Base-by-base conservation (phyloP, 257 asterid species). In the Solanum commersonii region DNA sequence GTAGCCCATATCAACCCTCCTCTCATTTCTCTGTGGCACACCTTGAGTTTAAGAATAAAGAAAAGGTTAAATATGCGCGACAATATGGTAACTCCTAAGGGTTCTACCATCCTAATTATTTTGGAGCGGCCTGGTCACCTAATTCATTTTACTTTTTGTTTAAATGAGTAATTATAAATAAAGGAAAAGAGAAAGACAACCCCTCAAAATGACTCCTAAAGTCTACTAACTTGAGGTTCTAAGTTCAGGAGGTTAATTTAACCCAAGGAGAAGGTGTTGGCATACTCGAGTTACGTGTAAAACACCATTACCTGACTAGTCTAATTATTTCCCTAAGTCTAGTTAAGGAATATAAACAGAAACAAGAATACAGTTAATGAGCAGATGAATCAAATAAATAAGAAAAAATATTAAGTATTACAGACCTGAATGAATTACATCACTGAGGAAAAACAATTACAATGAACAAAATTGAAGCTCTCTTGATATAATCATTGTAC, bases 1-100 rank as follows among this genome's bases (percentile, higher is more conserved):
- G 96, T 93, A 20, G 95, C 98, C 99, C 98, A 96, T 88, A 96
- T 90, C 92, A 94, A 88, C 42, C 98, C 96, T 89, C 84, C 93
- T n/a, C 92, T 94, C 98, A 95, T 94, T 90, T 46, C 84, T 65
- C 18, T 71, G 83, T 81, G 6, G 37, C 15, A 85, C 33, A 85
- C 76, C 33, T 83, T 22, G 86, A 67, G 37, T 35, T 74, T 74
- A 74, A 35, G 29, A 74, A 74, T 35, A 35, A 74, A 35, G 25
- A 22, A 22, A 35, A 35, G 49, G 27, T 33, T 74, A 74, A 35
- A 35, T 34, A 35, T 74, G 52, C 1, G 82, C 3, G 10, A 74
- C 82, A 73, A 22, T 2, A 10, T 73, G 29, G 49, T 73, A 73
- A 15, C 38, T 8, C 40, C 81, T 2, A 73, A 73, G 29, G 46